A percentile compares a stretch with the other conserved stretches of the same genome.
Conservation (phyloP, 345 rosid species). For the Eucalyptus tenuipes region DNA sequence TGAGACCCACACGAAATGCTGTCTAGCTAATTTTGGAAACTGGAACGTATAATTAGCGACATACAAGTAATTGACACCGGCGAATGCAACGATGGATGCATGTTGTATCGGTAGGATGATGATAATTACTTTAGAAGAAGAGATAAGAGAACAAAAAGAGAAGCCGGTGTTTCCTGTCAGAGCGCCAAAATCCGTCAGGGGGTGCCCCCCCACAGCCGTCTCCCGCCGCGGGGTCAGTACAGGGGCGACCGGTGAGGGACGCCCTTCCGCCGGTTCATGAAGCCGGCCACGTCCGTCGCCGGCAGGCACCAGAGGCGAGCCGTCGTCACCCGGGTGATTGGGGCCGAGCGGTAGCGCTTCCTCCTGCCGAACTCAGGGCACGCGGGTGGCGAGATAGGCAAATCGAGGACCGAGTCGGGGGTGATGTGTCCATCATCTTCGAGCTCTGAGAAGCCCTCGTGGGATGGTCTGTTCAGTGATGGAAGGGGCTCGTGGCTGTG, state of each 20-base stretch:
- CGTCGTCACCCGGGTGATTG: constrained; percentile 6
- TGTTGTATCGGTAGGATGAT: not conserved
- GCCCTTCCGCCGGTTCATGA: constrained; percentile 39
- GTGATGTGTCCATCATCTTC: not conserved
- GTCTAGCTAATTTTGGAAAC: not conserved
- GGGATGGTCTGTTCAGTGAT: not conserved
- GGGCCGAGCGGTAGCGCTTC: constrained; percentile 8
- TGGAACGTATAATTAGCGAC: not conserved
- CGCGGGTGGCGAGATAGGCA: not conserved
- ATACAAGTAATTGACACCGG: not conserved
- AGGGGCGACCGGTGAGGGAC: constrained; percentile 47
- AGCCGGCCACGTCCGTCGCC: not conserved
- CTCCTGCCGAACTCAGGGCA: not conserved
- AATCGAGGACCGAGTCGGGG: constrained; percentile 1
- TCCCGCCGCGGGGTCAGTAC: constrained; percentile 6
- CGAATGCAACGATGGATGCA: not conserved
- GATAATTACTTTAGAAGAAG: not conserved
- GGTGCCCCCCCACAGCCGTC: not conserved
- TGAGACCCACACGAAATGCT: not conserved
- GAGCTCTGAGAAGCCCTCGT: not conserved
- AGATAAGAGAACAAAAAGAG: not conserved
- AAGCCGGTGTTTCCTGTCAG: not conserved
- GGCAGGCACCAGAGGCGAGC: constrained; percentile 9
- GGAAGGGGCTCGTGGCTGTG: not conserved
- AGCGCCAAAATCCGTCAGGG: not conserved